These are phyloP conservation scores for Neurospora africana DNA, from an alignment of 495 filamentous ascomycete genomes.

Conservation along the genomic window DNA sequence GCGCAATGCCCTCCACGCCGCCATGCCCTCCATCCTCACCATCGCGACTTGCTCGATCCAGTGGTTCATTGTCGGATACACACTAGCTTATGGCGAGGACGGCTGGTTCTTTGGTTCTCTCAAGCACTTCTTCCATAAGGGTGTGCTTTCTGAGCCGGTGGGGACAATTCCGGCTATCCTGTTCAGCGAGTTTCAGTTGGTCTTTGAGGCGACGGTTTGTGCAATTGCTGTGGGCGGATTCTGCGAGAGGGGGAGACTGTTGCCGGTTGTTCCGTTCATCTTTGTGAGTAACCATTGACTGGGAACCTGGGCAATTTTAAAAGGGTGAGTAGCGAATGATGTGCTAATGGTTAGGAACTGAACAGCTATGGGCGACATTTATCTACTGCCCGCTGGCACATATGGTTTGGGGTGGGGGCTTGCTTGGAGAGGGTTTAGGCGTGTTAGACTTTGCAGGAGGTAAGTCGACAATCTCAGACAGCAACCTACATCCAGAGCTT, in stretches of 20 bases:
- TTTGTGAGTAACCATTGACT: constrained; percentile 2
- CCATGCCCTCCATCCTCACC: constrained; percentile 16
- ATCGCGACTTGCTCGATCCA: constrained; percentile 20
- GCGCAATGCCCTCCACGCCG: constrained; percentile 15
- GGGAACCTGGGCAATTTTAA: no score
- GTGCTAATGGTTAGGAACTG: not conserved
- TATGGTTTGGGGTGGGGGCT: constrained; percentile 19
- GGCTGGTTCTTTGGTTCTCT: constrained; percentile 19
- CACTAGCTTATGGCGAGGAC: constrained; percentile 17
- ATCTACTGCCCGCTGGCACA: constrained; percentile 20
- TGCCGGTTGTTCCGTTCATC: constrained; percentile 14
- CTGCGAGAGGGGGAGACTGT: constrained; percentile 17
- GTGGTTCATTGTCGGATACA: constrained; percentile 21
- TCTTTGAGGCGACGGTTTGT: constrained; percentile 20
- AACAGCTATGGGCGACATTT: constrained; percentile 17
- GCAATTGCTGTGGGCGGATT: constrained; percentile 20
- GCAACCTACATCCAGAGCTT: not conserved
- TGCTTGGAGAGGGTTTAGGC: constrained; percentile 16
- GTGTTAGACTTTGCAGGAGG: constrained; percentile 21
- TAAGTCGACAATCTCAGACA: not conserved
- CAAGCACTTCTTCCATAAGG: constrained; percentile 12
- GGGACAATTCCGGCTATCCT: constrained; percentile 19
- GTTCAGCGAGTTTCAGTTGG: constrained; percentile 21
- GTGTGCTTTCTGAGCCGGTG: constrained; percentile 14
- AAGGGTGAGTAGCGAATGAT: not conserved